Evolutionary conservation across 2,329 filamentous ascomycete species (phyloP), one percentile per base, ranked within the genome.

Genomic region (Parafenestella ontariensis): DNA sequence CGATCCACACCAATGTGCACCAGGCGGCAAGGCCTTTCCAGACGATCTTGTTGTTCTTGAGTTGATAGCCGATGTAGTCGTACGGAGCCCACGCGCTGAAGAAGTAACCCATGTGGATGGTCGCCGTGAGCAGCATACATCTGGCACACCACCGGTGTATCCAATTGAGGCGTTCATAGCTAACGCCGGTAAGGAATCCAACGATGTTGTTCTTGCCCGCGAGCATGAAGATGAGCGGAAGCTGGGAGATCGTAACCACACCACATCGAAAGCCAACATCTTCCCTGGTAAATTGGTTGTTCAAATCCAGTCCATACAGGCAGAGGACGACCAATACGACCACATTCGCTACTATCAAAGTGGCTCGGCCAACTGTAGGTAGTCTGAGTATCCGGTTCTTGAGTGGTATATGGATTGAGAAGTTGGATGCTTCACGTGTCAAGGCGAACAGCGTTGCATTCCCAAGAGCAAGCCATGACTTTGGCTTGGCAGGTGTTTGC

Each of bases 91-190:
- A 65, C 9, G 58, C 54, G 47, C 61, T 61, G 75, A 86, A 87
- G 70, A 90, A 91, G 70, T 89, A 85, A 62, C 85, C 89, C 55
- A 89, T 87, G 64, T 91, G 89, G 3, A 90, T 81, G 1, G 87
- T 87, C 1, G 85, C 85, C 0, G 86, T 89, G 15, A 90, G 76
- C 31, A 91, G 82, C 76, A 91, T 84, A 50, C 86, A 88, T 54
- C 89, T 82, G 3, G 85, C 87, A 9, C 87, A 84, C 88, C 89
- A 91, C 56, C 89, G 83, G 65, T 91, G 89, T 47, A 90, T 74
- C 88, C 88, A 91, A 70, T 89, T 90, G 53, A 91, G 77, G 8
- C 86, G 82, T 74, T 91, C 88, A 65, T 90, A 86, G 56, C 87
- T 86, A 9, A 83, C 81, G 10, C 88, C 88, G 3, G 83, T 80